Evolutionary conservation across 2,329 filamentous ascomycete genomes (phyloP), one percentile per base, ranked within the genome.

Genomic region (Paecilomyces niveus): DNA sequence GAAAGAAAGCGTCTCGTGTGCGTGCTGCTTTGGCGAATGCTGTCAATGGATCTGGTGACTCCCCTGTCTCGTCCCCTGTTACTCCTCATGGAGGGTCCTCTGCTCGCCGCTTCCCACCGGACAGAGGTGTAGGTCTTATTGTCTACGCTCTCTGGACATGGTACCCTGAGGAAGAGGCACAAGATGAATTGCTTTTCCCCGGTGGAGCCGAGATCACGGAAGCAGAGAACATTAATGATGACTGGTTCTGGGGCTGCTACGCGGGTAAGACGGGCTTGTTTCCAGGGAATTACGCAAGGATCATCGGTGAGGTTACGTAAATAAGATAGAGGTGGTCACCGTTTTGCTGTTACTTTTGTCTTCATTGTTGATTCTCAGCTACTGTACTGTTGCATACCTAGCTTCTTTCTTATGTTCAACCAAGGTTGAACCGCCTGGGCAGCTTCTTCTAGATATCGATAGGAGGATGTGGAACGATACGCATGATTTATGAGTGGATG

Each of bases 241-340:
- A 96, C 71, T 97, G 92, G 92, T 92, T 83, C 68, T 89, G 88
- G 76, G 93, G 93, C 0, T 85, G 86, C 29, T 97, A 96, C 78
- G 92, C 91, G 76, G 92, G 91, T 0, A 78, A 76, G 24, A 86
- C 85, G 65, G 92, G 91, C 0, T 67, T 97, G 63, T 95, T 97
- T 69, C 92, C 92, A 3, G 86, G 87, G 6, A 83, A 85, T 7
- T 93, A 93, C 79, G 89, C 92, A 26, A 78, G 78, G 63, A 68
- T 85, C 29, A 62, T 83, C 8, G 67, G 65, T 51, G 72, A 74
- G 57, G 64, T 74, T 55, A 62, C 59, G n/a, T 73, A 63, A 45
- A 45, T 45, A 29, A 29, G 26, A 29, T 21, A 5, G 39, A 8
- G 7, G 15, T 45, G 1, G 13, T 45, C 9, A 2, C 18, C 39